Percentiles rank a stretch among this genome's conserved stretches.
Conservation (phyloP, 768 basidiomycete genomes). For the Butyriboletus loyo region DNA sequence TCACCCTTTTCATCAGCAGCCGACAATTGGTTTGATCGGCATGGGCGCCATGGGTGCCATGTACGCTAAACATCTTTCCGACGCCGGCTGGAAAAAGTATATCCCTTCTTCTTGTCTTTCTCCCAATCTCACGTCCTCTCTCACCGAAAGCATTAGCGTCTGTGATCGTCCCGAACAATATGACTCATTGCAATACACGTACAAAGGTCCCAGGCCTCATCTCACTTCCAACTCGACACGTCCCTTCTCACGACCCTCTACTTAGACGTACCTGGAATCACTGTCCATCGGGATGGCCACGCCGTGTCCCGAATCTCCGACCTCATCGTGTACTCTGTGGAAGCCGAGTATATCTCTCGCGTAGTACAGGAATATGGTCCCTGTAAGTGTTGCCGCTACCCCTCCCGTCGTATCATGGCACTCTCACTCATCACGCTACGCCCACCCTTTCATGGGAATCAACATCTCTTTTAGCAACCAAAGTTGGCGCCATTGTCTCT, state of each 20-base stretch:
- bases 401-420: no score
- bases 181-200: constrained; percentile 57
- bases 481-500: constrained; percentile 85
- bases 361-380: constrained; percentile 91
- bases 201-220: constrained; percentile 54
- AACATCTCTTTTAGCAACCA: constrained; percentile 61
- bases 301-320: constrained; percentile 85
- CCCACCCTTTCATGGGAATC: neutral
- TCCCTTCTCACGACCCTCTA: constrained; percentile 10
- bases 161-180: constrained; percentile 81
- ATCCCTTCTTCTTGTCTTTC: neutral
- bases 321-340: constrained; percentile 93
- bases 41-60: constrained; percentile 98
- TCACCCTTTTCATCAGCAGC: constrained; percentile 50
- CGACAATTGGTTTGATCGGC: constrained; percentile 86
- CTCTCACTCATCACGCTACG: neutral
- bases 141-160: constrained; percentile 68
- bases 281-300: constrained; percentile 77
- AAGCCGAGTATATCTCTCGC: constrained; percentile 79
- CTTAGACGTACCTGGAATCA: constrained; percentile 57
- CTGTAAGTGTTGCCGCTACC: constrained; percentile 50
- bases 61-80: constrained; percentile 79
- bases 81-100: constrained; percentile 85
- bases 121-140: neutral
- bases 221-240: neutral